A percentile compares a stretch with the other conserved stretches of the same genome.
These are phyloP conservation scores for Phytophthora lateralis DNA, from an alignment of 352 stramenopile genomes.

Conservation along the genomic window DNA sequence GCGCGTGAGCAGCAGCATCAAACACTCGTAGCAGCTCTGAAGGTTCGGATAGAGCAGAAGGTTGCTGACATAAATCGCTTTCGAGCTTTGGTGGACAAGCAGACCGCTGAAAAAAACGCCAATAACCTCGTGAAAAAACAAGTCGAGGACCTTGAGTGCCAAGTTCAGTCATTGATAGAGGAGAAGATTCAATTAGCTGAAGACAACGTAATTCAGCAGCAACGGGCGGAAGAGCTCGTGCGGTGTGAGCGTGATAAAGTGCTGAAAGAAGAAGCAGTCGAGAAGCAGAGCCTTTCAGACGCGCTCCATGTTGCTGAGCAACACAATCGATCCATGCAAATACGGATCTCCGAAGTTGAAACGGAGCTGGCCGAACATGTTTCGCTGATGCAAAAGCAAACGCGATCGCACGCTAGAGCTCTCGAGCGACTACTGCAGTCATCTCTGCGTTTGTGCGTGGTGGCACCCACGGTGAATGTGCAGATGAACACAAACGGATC, in stretches of 20 bases:
- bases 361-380: conserved; percentile 24
- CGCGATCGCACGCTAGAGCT: conserved; percentile 31
- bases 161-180: not conserved
- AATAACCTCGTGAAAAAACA: conserved; percentile 4
- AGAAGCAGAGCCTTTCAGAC: conserved; percentile 12
- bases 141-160: conserved; percentile 5
- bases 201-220: conserved; percentile 2
- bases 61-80: conserved; percentile 15
- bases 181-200: conserved; percentile 2
- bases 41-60: conserved; percentile 24
- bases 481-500: conserved; percentile 54
- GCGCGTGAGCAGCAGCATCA: conserved; percentile 16
- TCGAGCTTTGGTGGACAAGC: conserved; percentile 2
- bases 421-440: conserved; percentile 51
- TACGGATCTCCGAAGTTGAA: conserved; percentile 10
- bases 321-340: conserved; percentile 13
- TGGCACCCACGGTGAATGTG: conserved; percentile 85
- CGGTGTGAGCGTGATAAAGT: conserved; percentile 7
- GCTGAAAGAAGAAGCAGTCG: conserved; percentile 1
- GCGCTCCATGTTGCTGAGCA: conserved; percentile 7
- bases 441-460: conserved; percentile 70
- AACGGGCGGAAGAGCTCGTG: not conserved
- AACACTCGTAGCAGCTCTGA: conserved; percentile 20
- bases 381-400: conserved; percentile 31
- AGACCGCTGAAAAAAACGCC: conserved; percentile 1